These are phyloP conservation scores for Podospora didyma DNA, from an alignment of 495 filamentous ascomycete genomes.

Conservation along the genomic window DNA sequence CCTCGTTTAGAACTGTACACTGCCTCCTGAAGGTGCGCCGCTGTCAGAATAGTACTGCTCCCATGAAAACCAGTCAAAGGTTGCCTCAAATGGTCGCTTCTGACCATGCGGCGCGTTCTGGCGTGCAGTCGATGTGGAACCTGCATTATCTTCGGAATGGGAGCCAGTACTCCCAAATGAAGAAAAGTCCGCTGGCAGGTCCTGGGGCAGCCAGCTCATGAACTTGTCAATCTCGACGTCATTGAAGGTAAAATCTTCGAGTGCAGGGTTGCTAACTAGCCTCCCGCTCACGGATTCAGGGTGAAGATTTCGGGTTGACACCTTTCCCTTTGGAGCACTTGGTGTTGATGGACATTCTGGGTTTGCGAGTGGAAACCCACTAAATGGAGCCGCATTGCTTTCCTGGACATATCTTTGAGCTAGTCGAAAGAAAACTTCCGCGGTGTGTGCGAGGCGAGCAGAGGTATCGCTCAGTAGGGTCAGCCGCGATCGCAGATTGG, in stretches of 20 bases:
- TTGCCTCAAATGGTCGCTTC: conserved; percentile 2
- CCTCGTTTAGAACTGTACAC: too few species aligned
- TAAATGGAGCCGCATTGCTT: background rate
- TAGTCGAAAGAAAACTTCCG: background rate
- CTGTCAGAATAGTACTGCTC: conserved; percentile 1
- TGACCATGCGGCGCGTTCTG: background rate
- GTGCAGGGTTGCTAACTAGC: background rate
- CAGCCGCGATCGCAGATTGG: background rate
- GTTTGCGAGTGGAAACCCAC: background rate
- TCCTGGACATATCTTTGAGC: background rate
- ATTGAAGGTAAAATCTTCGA: background rate
- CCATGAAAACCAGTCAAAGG: conserved; percentile 9
- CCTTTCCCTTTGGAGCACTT: background rate
- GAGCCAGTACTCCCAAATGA: background rate
- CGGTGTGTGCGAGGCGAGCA: background rate
- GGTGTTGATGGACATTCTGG: background rate
- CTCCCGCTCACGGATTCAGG: background rate
- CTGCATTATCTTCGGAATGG: background rate
- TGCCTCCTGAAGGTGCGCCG: too few species aligned
- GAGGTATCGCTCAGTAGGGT: background rate
- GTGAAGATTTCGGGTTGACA: background rate
- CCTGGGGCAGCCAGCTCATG: background rate
- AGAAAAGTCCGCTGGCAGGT: background rate
- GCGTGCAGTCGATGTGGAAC: background rate
- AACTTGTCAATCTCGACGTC: background rate